These are phyloP conservation scores for Xylariaceae sp. DNA, from an alignment of 2,329 filamentous ascomycete species.

Conservation along the genomic window DNA sequence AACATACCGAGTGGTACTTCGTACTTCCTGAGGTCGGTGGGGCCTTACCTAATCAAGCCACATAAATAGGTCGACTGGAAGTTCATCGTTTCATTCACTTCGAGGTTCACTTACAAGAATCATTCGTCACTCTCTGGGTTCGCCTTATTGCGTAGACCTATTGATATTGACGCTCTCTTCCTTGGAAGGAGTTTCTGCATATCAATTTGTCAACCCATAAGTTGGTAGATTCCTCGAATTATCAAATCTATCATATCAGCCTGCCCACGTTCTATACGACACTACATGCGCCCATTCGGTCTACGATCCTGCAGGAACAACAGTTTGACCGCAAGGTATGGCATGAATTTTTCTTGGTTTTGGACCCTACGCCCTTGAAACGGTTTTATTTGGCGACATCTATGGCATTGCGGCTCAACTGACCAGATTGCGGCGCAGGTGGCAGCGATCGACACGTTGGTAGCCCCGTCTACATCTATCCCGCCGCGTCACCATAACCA, in stretches of 20 bases:
- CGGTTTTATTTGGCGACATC: not conserved
- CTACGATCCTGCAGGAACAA: not conserved
- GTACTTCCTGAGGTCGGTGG: not conserved
- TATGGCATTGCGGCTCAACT: not conserved
- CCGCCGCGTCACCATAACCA: not conserved
- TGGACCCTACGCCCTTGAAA: not conserved
- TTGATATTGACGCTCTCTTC: constrained; percentile 5
- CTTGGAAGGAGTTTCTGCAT: not conserved
- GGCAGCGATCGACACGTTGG: not conserved
- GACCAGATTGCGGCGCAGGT: constrained; percentile 6
- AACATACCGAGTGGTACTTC: too few species aligned
- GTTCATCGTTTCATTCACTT: constrained; percentile 2
- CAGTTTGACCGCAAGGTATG: constrained; percentile 10
- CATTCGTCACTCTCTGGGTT: not conserved
- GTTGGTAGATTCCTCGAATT: not conserved
- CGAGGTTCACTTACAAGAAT: not conserved
- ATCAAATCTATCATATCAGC: not conserved
- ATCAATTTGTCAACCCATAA: not conserved
- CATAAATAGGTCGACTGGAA: constrained; percentile 7
- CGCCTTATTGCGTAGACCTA: not conserved
- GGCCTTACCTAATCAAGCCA: constrained; percentile 17
- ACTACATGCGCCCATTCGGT: constrained; percentile 9
- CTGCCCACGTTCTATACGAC: not conserved
- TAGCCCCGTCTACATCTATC: not conserved
- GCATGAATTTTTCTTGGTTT: not conserved